phyloP scores from a whole-genome alignment of 176 grass and related monocot species.

The Olyra latifolia region DNA sequence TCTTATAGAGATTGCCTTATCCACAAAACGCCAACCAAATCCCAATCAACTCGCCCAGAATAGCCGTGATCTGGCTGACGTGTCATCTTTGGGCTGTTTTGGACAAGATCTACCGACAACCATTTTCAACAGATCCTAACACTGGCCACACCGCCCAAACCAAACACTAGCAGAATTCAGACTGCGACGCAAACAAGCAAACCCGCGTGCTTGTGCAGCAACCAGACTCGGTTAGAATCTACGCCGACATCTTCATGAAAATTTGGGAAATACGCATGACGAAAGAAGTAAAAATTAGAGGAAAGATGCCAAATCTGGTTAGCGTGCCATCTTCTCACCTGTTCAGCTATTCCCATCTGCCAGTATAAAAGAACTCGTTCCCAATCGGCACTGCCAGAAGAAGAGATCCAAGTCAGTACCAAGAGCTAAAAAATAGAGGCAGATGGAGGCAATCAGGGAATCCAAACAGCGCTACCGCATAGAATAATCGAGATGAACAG shows the following conservation, averaged over 20 bases:
- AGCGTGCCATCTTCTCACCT: not conserved
- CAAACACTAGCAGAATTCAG: not conserved
- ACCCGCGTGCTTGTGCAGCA: not conserved
- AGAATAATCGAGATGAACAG: not conserved
- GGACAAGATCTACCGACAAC: not conserved
- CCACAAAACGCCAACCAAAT: not conserved
- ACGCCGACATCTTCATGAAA: not conserved
- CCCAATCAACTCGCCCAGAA: not conserved
- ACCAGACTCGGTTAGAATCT: not conserved
- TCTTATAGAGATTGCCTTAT: not conserved
- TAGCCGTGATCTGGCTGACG: not conserved
- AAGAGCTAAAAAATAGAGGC: not conserved
- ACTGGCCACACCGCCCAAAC: no score
- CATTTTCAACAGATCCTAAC: not conserved
- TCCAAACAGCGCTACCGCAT: not conserved
- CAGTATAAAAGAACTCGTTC: not conserved
- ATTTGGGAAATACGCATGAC: not conserved
- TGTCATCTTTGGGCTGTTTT: not conserved
- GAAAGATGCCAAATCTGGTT: not conserved
- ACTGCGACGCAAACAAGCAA: not conserved
- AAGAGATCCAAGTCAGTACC: no score
- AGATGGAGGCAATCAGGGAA: not conserved
- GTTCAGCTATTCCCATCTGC: not conserved
- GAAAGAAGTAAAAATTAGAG: not conserved
- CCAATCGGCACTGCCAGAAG: not conserved